phyloP scores from a whole-genome alignment of 805 yeast genomes.

The Kodamaea sagamina region DNA sequence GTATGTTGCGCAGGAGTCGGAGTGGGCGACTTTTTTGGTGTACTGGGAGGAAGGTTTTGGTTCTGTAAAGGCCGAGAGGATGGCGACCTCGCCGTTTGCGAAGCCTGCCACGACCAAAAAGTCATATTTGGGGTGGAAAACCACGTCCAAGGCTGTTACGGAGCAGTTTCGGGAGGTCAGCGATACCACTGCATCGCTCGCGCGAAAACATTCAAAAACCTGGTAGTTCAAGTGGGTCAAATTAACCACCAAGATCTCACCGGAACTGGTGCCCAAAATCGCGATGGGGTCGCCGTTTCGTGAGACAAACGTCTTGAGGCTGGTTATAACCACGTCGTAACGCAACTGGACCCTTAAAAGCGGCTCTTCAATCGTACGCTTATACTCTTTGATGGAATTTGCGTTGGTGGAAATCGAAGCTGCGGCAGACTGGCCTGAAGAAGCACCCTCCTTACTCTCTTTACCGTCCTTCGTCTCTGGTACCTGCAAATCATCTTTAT shows the following conservation, averaged over 20 bases:
- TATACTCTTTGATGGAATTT: slow-evolving; percentile 17
- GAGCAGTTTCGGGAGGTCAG: slow-evolving; percentile 17
- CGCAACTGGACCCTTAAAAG: slow-evolving; percentile 44
- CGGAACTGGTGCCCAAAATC: slow-evolving; percentile 62
- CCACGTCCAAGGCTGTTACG: slow-evolving; percentile 24
- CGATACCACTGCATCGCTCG: not conserved
- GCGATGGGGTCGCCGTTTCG: slow-evolving; percentile 45
- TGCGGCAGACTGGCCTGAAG: slow-evolving; percentile 3
- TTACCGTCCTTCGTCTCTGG: slow-evolving; percentile 20
- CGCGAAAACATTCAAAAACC: slow-evolving; percentile 41
- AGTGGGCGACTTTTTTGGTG: slow-evolving; percentile 20
- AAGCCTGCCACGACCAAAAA: slow-evolving; percentile 59
- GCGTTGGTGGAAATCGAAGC: not conserved
- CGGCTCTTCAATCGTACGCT: slow-evolving; percentile 46
- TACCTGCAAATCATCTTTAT: slow-evolving; percentile 18
- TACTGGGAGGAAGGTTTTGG: slow-evolving; percentile 13
- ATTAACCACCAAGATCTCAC: slow-evolving; percentile 67
- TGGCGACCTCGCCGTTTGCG: slow-evolving; percentile 60
- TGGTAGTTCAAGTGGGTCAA: slow-evolving; percentile 47
- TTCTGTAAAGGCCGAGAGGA: slow-evolving; percentile 41
- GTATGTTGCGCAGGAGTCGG: slow-evolving; percentile 37
- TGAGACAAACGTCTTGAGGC: slow-evolving; percentile 33
- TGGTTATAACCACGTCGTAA: slow-evolving; percentile 40
- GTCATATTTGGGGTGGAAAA: slow-evolving; percentile 38
- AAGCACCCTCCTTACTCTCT: slow-evolving; percentile 3